A percentile compares a stretch with the other conserved stretches of the same genome.
phyloP scores from a whole-genome alignment of 2,329 filamentous ascomycete genomes.

The Drechmeria coniospora region DNA sequence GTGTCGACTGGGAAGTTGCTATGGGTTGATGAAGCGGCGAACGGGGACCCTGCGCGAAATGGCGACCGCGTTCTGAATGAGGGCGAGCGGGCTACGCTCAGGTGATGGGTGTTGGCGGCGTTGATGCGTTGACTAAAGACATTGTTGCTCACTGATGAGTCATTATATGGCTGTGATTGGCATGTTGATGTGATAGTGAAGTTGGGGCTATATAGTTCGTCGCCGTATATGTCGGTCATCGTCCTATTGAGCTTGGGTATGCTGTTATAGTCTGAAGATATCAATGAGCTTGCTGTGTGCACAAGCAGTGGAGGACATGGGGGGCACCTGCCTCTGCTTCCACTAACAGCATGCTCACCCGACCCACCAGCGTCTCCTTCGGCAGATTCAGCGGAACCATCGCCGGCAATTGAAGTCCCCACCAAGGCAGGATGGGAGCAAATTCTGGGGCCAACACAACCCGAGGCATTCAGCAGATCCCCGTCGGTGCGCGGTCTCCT shows the following conservation, averaged over 20 bases:
- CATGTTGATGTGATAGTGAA: constrained; percentile 43
- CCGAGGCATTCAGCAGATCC: constrained; percentile 25
- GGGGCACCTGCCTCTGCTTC: constrained; percentile 36
- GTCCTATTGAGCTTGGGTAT: constrained; percentile 71
- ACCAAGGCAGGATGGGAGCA: constrained; percentile 38
- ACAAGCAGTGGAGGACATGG: neutral
- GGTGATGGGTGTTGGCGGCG: constrained; percentile 60
- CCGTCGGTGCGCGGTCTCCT: constrained; percentile 24
- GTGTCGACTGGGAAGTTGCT: constrained; percentile 5
- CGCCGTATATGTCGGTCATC: constrained; percentile 70
- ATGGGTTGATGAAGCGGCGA: constrained; percentile 27
- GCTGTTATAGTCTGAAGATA: constrained; percentile 27
- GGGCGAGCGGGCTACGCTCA: constrained; percentile 41
- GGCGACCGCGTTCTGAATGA: constrained; percentile 58
- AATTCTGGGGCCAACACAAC: constrained; percentile 33
- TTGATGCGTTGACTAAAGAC: constrained; percentile 64
- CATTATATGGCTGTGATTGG: constrained; percentile 28
- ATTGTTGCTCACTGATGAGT: constrained; percentile 35
- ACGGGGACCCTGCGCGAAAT: constrained; percentile 57
- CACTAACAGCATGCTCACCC: constrained; percentile 28
- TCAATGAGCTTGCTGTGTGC: constrained; percentile 26
- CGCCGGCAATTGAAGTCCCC: constrained; percentile 40
- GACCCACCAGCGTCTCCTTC: constrained; percentile 32
- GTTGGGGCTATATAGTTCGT: constrained; percentile 68
- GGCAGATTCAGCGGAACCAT: constrained; percentile 46